These are phyloP conservation scores for Trichoderma semiorbis DNA, from an alignment of 2,329 filamentous ascomycete species.

Conservation along the genomic window DNA sequence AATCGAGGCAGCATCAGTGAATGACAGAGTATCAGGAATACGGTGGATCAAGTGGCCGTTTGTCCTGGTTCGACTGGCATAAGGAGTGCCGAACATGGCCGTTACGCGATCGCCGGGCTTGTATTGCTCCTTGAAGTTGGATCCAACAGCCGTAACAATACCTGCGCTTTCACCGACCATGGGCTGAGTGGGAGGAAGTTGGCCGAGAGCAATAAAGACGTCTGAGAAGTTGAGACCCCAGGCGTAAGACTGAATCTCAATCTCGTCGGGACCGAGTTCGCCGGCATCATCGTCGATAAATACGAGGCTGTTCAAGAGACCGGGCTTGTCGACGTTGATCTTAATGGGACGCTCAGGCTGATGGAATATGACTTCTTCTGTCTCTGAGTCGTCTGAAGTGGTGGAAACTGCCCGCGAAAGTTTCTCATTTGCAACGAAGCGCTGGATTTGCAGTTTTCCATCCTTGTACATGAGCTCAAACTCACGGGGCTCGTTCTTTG, in stretches of 20 bases:
- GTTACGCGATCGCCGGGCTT: conserved; percentile 21
- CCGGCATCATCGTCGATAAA: conserved; percentile 21
- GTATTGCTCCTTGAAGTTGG: conserved; percentile 24
- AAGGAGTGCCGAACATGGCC: neutral
- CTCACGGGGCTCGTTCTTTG: neutral
- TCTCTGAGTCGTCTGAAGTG: neutral
- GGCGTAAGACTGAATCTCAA: conserved; percentile 21
- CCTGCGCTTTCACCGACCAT: conserved; percentile 36
- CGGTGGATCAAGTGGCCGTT: neutral
- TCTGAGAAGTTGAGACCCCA: conserved; percentile 36
- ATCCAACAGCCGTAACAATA: conserved; percentile 30
- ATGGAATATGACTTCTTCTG: neutral
- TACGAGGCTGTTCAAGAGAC: conserved; percentile 22
- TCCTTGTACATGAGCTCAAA: neutral
- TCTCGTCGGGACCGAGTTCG: conserved; percentile 19
- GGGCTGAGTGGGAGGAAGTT: conserved; percentile 26
- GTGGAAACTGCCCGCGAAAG: neutral
- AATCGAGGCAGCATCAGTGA: conserved; percentile 5
- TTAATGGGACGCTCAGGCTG: neutral
- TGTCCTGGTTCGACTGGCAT: conserved; percentile 3
- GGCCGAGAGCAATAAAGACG: conserved; percentile 34
- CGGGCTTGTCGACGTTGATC: conserved; percentile 6
- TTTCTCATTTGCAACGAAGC: neutral
- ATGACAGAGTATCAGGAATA: neutral
- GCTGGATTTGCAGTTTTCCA: neutral